These are phyloP conservation scores for Ceratocystis diversiconidia DNA, from an alignment of 2,329 filamentous ascomycete species.

Conservation along the genomic window DNA sequence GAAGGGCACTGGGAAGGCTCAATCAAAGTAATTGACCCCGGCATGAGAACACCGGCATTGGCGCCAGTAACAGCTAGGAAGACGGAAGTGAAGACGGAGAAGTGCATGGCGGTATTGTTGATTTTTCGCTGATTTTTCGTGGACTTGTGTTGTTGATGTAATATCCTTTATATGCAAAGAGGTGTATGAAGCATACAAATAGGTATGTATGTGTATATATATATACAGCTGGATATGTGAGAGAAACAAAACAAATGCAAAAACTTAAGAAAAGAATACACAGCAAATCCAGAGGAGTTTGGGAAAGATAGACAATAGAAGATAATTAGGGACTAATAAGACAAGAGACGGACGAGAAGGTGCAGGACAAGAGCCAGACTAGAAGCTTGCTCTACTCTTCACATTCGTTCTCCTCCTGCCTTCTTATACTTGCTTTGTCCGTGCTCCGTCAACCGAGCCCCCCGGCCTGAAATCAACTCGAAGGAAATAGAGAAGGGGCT, in stretches of 20 bases:
- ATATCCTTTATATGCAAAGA: too few relatives aligned
- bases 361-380: background rate
- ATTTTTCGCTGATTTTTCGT: background rate
- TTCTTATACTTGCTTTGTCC: background rate
- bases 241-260: too few relatives aligned
- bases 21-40: background rate
- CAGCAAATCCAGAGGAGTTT: too few relatives aligned
- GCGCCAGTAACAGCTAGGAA: background rate
- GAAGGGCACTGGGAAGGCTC: background rate
- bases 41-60: background rate
- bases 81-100: conserved; percentile 1
- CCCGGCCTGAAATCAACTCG: background rate
- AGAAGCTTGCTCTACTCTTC: background rate
- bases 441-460: background rate
- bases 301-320: too few relatives aligned
- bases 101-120: background rate
- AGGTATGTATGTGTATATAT: too few relatives aligned
- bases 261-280: too few relatives aligned
- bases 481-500: background rate
- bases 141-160: too few relatives aligned
- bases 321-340: background rate
- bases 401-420: background rate
- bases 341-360: background rate
- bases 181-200: too few relatives aligned
- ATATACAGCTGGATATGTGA: too few relatives aligned